Base-by-base conservation (phyloP, 352 stramenopile species). In the Elongisporangium anandrum region DNA sequence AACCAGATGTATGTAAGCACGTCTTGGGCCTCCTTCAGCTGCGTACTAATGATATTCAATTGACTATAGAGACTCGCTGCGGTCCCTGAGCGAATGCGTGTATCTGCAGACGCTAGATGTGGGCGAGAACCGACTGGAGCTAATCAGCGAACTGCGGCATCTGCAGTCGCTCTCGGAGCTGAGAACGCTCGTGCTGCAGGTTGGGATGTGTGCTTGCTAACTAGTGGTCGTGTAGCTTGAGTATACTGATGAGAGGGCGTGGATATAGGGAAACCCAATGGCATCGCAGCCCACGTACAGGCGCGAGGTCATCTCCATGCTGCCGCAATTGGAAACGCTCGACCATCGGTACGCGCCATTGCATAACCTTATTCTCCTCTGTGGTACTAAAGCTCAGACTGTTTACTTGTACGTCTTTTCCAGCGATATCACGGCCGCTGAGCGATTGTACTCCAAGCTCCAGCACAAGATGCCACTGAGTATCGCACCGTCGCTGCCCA, bases 61-160 rank as follows among this genome's bases (percentile, higher is more conserved):
- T 15, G 19, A 22, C 12, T 56, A 17, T 54, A 84, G 74, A 39
- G 69, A 80, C 60, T 88, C 77, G 21, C 62, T 92, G 17, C 64
- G 63, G 21, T 61, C 70, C 45, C 64, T 85, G 12, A 38, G 50
- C 0, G 41, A 29, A 4, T 88, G 72, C 23, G 20, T 13, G 2
- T 26, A 57, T 0, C 64, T 88, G 52, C 65, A 72, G 53, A 72
- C 60, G 10, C 62, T 90, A n/a, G 72, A 85, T 23, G 53, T 66
- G 1, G 64, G 68, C 2, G 58, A 63, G 23, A 92, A 92, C 45
- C 63, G 55, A 38, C 64, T 90, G 41, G 54, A 61, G 45, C 60
- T 88, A 45, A 64, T 89, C 50, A 80, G 78, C 21, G 78, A 92
- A 52, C 57, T 92, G 56, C 69, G 71, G 23, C 74, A 73, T 47